A percentile compares a stretch with the other conserved stretches of the same genome.
phyloP scores from a whole-genome alignment of 1,284 basidiomycete genomes.

The Austroboletus rostrupii region DNA sequence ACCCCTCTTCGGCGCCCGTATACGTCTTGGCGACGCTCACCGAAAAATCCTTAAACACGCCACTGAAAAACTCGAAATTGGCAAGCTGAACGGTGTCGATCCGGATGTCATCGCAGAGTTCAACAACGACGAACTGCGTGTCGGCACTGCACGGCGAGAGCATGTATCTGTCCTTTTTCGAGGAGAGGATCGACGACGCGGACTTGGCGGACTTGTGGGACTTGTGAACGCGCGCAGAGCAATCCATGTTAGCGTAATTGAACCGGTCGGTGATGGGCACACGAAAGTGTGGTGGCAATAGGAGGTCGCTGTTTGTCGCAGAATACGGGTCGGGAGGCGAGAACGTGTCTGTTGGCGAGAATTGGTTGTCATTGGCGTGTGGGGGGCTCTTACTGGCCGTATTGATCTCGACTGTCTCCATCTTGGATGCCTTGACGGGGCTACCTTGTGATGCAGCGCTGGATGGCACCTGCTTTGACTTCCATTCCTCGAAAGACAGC shows the following conservation, averaged over 20 bases:
- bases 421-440: constrained; percentile 26
- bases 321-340: constrained; percentile 4
- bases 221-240: constrained; percentile 87
- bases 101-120: constrained; percentile 95
- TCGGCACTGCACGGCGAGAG: constrained; percentile 76
- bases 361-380: background rate
- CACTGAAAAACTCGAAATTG: constrained; percentile 98
- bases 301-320: constrained; percentile 25
- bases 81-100: constrained; percentile 96
- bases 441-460: constrained; percentile 6
- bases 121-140: constrained; percentile 87
- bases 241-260: constrained; percentile 93
- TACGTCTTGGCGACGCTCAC: constrained; percentile 83
- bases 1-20: constrained; percentile 60
- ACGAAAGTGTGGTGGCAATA: constrained; percentile 51
- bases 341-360: background rate
- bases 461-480: constrained; percentile 60
- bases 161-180: constrained; percentile 95
- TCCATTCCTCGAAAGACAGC: constrained; percentile 90
- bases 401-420: constrained; percentile 31
- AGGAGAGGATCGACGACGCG: constrained; percentile 78
- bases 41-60: constrained; percentile 89
- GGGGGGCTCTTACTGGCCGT: constrained; percentile 7
- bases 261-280: constrained; percentile 76
- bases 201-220: constrained; percentile 84